Percentiles rank a stretch among this genome's conserved stretches.
These are phyloP conservation scores for Nicotiana rustica DNA, from an alignment of 305 asterid genomes.

Conservation along the genomic window DNA sequence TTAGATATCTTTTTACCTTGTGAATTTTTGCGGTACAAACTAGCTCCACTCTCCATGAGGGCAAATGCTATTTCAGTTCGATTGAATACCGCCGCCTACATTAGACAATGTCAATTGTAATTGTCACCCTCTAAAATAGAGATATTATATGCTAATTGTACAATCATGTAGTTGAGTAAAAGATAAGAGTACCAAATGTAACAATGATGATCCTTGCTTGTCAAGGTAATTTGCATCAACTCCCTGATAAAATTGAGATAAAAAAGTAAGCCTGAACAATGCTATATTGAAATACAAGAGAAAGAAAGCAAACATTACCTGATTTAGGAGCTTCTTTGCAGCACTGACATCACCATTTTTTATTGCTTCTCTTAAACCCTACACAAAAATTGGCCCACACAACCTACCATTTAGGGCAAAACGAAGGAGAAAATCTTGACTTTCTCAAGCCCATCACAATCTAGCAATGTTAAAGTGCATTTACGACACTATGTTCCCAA, in stretches of 20 bases:
- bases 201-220: slow-evolving; percentile 92
- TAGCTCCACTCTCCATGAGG: slow-evolving; percentile 89
- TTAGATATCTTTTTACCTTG: slow-evolving; percentile 64
- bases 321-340: slow-evolving; percentile 85
- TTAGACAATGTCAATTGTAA: slow-evolving; percentile 33
- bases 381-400: slow-evolving; percentile 40
- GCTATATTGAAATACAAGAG: slow-evolving; percentile 25
- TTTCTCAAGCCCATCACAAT: neutral
- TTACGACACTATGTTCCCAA: neutral
- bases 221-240: slow-evolving; percentile 89
- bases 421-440: neutral
- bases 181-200: slow-evolving; percentile 73
- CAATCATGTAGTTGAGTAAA: slow-evolving; percentile 14
- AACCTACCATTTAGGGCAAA: neutral
- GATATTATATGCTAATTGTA: slow-evolving; percentile 15
- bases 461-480: neutral
- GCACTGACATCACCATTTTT: slow-evolving; percentile 87
- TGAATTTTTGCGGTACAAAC: slow-evolving; percentile 71
- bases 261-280: slow-evolving; percentile 30
- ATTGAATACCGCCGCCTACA: slow-evolving; percentile 92
- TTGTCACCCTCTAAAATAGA: slow-evolving; percentile 1
- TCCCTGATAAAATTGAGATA: slow-evolving; percentile 59
- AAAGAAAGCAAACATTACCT: slow-evolving; percentile 52
- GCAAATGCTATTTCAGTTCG: slow-evolving; percentile 87
- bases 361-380: slow-evolving; percentile 98